Base-by-base conservation (phyloP, 768 basidiomycete species). In the Suillus decipiens region DNA sequence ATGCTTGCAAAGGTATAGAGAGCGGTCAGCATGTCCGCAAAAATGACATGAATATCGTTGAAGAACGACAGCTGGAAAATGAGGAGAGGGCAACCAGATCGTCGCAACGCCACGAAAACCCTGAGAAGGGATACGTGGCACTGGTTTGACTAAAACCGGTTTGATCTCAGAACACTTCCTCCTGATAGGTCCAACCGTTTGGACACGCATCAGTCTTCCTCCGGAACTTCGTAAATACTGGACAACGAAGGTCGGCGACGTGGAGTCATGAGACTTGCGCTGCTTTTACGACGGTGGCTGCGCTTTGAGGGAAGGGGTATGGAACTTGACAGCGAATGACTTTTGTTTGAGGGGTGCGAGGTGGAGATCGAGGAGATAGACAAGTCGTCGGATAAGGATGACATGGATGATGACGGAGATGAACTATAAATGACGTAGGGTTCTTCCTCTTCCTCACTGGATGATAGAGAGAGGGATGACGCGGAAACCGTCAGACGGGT, bases 401-500 rank as follows among this genome's bases (percentile, higher is more conserved):
- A 76, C 2, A 76, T 65, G 33, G 72, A 75, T 0, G 74, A 74
- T 4, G 61, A 72, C 11, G 74, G 74, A 45, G 74, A 75, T 19
- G 74, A 72, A 61, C 75, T 75, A 45, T 75, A 75, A 8, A 75
- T 75, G 61, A 75, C 48, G 47, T 75, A 75, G 10, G 74, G 74
- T 15, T 75, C 74, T 37, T 75, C 73, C 31, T 71, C 68, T n/a
- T 74, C 73, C 37, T 64, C 62, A 11, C 61, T 66, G 22, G 70
- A 75, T 17, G 71, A 71, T 19, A 73, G 70, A 14, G 76, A 33
- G 50, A 58, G 56, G 24, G 73, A 70, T 31, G 71, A 50, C 15
- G 62, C 66, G 5, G 63, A 19, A 3, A 54, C 33, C 39, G 58
- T 28, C 7, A 19, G 61, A 17, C 61, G 50, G 3, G 57, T 11